Evolutionary conservation across 768 basidiomycete species (phyloP).

Genomic region (Mycena capillaripes): DNA sequence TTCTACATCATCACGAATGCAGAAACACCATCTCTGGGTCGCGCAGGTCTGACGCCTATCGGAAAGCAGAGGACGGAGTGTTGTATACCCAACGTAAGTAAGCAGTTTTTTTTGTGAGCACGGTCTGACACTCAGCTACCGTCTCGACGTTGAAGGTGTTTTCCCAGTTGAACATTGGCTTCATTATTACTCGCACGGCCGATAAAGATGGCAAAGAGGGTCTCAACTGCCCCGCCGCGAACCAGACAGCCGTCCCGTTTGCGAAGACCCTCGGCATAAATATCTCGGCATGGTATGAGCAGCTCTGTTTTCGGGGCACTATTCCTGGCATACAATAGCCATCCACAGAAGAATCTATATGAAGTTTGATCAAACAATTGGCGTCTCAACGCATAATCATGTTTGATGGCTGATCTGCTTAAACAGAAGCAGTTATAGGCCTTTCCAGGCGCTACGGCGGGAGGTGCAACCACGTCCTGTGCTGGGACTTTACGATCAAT

Average conservation of each 20-base stretch:
- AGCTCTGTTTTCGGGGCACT: slow-evolving; percentile 4
- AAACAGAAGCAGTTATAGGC: no score
- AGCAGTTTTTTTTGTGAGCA: background rate
- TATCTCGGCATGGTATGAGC: slow-evolving; percentile 40
- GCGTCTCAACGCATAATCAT: no score
- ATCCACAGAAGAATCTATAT: no score
- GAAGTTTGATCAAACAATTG: no score
- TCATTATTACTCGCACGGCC: slow-evolving; percentile 42
- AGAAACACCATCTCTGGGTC: slow-evolving; percentile 42
- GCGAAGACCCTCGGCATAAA: slow-evolving; percentile 41
- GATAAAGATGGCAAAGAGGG: slow-evolving; percentile 40
- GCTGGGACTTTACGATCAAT: no score
- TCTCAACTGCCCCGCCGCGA: slow-evolving; percentile 37
- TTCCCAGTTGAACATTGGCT: slow-evolving; percentile 42
- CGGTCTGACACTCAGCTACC: background rate
- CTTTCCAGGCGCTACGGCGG: no score
- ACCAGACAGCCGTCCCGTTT: slow-evolving; percentile 40
- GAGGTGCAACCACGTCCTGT: no score
- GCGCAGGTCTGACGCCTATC: slow-evolving; percentile 42
- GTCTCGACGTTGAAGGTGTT: slow-evolving; percentile 26
- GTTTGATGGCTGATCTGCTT: no score
- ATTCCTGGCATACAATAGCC: background rate
- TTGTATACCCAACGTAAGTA: slow-evolving; percentile 42
- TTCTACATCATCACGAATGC: slow-evolving; percentile 45
- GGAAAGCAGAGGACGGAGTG: slow-evolving; percentile 39